Evolutionary conservation across 805 yeast genomes (phyloP).

Genomic region (Sugiyamaella americana): DNA sequence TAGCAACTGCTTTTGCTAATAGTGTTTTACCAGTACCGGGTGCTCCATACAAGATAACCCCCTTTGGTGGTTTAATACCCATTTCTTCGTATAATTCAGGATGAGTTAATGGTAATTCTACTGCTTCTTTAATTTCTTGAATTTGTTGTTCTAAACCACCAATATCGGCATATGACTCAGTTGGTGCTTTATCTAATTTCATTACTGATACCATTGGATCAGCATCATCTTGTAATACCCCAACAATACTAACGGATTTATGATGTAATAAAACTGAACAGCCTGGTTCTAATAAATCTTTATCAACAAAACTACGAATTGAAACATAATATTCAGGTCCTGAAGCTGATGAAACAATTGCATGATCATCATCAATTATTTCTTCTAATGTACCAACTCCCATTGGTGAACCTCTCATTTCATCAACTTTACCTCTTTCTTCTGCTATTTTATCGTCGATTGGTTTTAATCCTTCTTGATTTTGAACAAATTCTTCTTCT

Average conservation of each 20-base stretch:
- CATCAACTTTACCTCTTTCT: slow-evolving; percentile 92
- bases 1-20: slow-evolving; percentile 96
- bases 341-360: slow-evolving; percentile 90
- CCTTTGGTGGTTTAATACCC: slow-evolving; percentile 98
- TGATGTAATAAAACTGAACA: slow-evolving; percentile 93
- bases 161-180: slow-evolving; percentile 92
- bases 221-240: slow-evolving; percentile 95
- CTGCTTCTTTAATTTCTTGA: slow-evolving; percentile 96
- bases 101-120: slow-evolving; percentile 90
- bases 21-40: slow-evolving; percentile 98
- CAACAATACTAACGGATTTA: slow-evolving; percentile 93
- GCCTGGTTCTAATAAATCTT: slow-evolving; percentile 92
- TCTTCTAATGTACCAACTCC: slow-evolving; percentile 95
- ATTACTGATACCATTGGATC: slow-evolving; percentile 97
- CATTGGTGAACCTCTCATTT: slow-evolving; percentile 93
- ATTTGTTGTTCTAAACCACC: slow-evolving; percentile 96
- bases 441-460: slow-evolving; percentile 95
- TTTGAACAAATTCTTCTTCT: slow-evolving; percentile 93
- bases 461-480: slow-evolving; percentile 91
- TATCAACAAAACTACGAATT: slow-evolving; percentile 92
- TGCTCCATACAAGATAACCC: slow-evolving; percentile 94
- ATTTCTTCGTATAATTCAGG: slow-evolving; percentile 96
- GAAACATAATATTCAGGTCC: slow-evolving; percentile 98
- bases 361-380: slow-evolving; percentile 97
- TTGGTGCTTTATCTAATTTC: slow-evolving; percentile 97